Evolutionary conservation across 768 basidiomycete genomes (phyloP), one percentile per base, ranked within the genome.

Genomic region (Naganishia vaughanmartiniae): DNA sequence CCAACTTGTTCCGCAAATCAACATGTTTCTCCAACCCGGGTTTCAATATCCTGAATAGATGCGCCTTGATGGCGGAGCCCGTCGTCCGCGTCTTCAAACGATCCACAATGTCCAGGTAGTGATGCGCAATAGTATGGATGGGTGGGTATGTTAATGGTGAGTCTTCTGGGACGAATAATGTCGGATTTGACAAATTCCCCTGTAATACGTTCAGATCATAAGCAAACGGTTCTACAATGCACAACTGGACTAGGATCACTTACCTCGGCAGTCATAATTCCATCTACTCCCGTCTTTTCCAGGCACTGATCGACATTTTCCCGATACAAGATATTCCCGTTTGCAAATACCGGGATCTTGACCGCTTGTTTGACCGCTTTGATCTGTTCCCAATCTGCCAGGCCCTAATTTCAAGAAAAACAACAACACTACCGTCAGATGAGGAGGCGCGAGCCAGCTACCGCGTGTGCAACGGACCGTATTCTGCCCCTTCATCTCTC

Each of bases 341-440:
- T 99, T 0, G 95, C 94, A 79, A 99, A 91, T 4, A 99, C 93
- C 3, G 94, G 95, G 0, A 99, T 87, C 60, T 75, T 79, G 45
- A 98, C 91, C 0, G 91, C 90, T 74, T 90, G 81, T 80, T 94
- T 96, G 75, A 99, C 93, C 0, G 92, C 91, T 10, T 86, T 86
- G 77, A 99, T 97, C 81, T 96, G 89, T 30, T 83, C 83, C 90
- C 91, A 96, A 75, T 92, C 91, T 7, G 93, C 93, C 14, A 94
- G 80, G 21, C 93, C 93, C 89, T 90, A 74, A 24, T 12, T 58
- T 54, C 67, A 66, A 51, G 24, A 54, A 45, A 15, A 15, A 42
- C 42, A 42, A 15, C n/a, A 31, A 21, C 24, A 34, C 14, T 54
- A 28, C 42, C 34, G 45, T 46, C 45, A 54, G 45, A n/a, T n/a